Conservation (phyloP, 805 yeast genomes). For the Metschnikowia similis region DNA sequence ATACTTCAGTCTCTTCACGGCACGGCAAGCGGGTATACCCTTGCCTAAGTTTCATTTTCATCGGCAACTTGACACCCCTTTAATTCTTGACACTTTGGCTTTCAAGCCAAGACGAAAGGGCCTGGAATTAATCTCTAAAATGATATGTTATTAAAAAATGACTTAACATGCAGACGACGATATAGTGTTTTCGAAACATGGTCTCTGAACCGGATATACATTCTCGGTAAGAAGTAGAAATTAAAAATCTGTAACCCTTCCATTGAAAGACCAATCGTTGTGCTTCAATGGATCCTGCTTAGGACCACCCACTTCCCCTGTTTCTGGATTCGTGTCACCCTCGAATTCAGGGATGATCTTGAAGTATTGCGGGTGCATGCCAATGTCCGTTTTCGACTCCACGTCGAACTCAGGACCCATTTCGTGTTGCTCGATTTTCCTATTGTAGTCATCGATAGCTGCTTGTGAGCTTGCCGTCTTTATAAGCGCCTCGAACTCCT, state of each 20-base stretch:
- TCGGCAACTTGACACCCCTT: no score
- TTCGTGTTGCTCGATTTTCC: constrained; percentile 30
- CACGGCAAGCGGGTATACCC: no score
- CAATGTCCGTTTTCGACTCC: constrained; percentile 45
- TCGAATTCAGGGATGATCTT: constrained; percentile 91
- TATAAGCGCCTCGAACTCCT: constrained; percentile 86
- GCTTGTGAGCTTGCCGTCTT: constrained; percentile 74
- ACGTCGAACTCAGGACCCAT: constrained; percentile 7
- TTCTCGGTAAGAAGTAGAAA: neutral
- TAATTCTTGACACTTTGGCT: no score
- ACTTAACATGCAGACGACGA: no score
- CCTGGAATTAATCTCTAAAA: no score
- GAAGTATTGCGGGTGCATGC: constrained; percentile 65
- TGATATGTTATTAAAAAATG: no score
- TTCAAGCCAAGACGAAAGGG: no score
- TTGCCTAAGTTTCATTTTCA: no score
- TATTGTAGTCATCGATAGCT: constrained; percentile 71
- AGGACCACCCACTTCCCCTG: constrained; percentile 97
- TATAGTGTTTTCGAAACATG: neutral
- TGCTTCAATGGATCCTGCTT: constrained; percentile 93
- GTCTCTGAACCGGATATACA: neutral
- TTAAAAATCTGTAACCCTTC: constrained; percentile 91
- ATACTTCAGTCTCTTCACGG: no score
- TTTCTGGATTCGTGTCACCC: constrained; percentile 86
- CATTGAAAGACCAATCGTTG: constrained; percentile 87